Evolutionary conservation across 805 yeast genomes (phyloP).

Genomic region (Blastobotrys chiropterorum): DNA sequence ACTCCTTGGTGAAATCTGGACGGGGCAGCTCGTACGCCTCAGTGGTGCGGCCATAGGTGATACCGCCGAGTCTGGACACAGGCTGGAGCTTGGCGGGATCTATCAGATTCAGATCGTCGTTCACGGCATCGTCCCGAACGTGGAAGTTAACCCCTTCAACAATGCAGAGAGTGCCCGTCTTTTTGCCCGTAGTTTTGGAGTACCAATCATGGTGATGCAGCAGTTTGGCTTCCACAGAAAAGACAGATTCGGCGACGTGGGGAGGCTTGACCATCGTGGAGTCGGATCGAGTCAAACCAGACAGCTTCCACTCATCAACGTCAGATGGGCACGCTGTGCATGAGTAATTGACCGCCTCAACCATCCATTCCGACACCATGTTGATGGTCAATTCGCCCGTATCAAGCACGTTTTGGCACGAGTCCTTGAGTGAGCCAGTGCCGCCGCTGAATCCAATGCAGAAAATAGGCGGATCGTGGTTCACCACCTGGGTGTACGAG

Average conservation of each 20-base stretch:
- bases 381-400: conserved; percentile 51
- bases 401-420: conserved; percentile 42
- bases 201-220: conserved; percentile 40
- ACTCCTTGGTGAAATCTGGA: conserved; percentile 24
- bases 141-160: conserved; percentile 56
- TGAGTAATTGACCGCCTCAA: conserved; percentile 55
- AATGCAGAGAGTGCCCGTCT: conserved; percentile 37
- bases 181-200: conserved; percentile 32
- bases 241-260: conserved; percentile 57
- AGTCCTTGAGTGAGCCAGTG: conserved; percentile 40
- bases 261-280: conserved; percentile 46
- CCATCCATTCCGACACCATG: conserved; percentile 56
- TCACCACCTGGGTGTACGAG: conserved; percentile 45
- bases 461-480: conserved; percentile 55
- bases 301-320: conserved; percentile 49
- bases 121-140: conserved; percentile 47
- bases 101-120: conserved; percentile 34
- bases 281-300: conserved; percentile 45
- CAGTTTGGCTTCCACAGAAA: conserved; percentile 51
- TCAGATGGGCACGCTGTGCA: conserved; percentile 42
- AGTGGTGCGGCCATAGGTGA: conserved; percentile 38
- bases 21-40: conserved; percentile 43
- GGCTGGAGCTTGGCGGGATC: conserved; percentile 48
- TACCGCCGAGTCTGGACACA: conserved; percentile 49
- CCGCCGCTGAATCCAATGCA: conserved; percentile 43